These are phyloP conservation scores for Lepidopterella palustris DNA, from an alignment of 495 filamentous ascomycete genomes.

Conservation along the genomic window DNA sequence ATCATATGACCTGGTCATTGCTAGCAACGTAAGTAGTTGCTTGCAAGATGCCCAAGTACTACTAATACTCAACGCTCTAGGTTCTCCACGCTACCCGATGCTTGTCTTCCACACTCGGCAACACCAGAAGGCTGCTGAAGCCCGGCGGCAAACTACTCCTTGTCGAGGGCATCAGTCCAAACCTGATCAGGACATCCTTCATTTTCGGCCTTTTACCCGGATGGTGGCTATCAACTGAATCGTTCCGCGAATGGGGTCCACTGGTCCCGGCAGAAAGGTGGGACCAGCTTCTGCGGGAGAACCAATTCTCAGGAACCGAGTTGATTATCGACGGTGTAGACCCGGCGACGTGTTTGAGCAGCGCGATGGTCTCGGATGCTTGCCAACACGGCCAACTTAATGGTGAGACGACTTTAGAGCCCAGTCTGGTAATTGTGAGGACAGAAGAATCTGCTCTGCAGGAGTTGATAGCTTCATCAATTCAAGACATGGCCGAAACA, in stretches of 20 bases:
- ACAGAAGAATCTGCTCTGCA: background rate
- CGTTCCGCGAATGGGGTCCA: background rate
- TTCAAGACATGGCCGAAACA: background rate
- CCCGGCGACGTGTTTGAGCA: background rate
- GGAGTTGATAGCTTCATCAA: background rate
- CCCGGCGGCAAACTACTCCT: slow-evolving; percentile 23
- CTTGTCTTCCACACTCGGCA: slow-evolving; percentile 8
- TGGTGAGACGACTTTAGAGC: background rate
- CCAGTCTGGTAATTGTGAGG: background rate
- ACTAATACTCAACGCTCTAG: background rate
- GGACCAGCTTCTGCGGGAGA: background rate
- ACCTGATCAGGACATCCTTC: background rate
- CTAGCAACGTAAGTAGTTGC: slow-evolving; percentile 4
- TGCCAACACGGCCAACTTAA: background rate
- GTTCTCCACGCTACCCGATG: slow-evolving; percentile 19
- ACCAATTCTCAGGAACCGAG: background rate
- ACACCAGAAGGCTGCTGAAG: slow-evolving; percentile 17
- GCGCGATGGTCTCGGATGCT: background rate
- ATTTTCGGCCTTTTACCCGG: slow-evolving; percentile 7
- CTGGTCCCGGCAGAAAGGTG: background rate
- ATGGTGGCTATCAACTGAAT: slow-evolving; percentile 1
- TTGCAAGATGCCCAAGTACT: background rate
- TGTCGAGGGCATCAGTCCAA: slow-evolving; percentile 8
- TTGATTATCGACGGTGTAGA: background rate
- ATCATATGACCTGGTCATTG: slow-evolving; percentile 21